Evolutionary conservation across 768 basidiomycete genomes (phyloP).

Genomic region (Boletus reticuloceps): DNA sequence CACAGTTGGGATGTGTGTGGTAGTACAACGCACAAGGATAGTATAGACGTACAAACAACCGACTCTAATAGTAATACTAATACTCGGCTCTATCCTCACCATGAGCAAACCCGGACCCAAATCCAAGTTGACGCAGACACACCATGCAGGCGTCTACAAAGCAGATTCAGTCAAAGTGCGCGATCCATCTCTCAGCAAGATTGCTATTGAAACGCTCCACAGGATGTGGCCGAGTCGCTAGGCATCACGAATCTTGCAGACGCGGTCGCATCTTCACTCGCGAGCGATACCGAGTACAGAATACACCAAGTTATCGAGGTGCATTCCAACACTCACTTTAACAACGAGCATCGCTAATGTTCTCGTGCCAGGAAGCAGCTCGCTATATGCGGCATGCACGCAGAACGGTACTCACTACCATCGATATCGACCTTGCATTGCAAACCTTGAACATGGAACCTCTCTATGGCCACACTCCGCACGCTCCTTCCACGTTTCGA

Average conservation of each 20-base stretch:
- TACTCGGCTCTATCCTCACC: not conserved
- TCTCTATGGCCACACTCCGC: conserved; percentile 60
- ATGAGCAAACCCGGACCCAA: conserved; percentile 48
- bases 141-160: conserved; percentile 62
- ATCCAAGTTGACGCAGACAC: conserved; percentile 42
- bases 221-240: conserved; percentile 92
- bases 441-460: conserved; percentile 96
- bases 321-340: conserved; percentile 9
- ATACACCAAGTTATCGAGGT: conserved; percentile 95
- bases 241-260: conserved; percentile 76
- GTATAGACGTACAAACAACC: not conserved
- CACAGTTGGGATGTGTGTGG: no score
- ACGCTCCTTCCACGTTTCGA: conserved; percentile 37
- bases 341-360: not conserved
- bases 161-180: conserved; percentile 60
- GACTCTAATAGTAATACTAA: not conserved
- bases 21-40: not conserved
- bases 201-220: conserved; percentile 9
- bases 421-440: conserved; percentile 91
- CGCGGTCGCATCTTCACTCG: conserved; percentile 75
- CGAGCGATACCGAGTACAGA: conserved; percentile 96
- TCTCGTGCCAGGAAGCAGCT: conserved; percentile 66
- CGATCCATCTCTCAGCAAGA: conserved; percentile 9
- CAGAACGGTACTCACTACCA: conserved; percentile 83
- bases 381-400: conserved; percentile 96